Evolutionary conservation across 2,329 filamentous ascomycete genomes (phyloP), one percentile per base, ranked within the genome.

Genomic region (Ascochyta fabae): DNA sequence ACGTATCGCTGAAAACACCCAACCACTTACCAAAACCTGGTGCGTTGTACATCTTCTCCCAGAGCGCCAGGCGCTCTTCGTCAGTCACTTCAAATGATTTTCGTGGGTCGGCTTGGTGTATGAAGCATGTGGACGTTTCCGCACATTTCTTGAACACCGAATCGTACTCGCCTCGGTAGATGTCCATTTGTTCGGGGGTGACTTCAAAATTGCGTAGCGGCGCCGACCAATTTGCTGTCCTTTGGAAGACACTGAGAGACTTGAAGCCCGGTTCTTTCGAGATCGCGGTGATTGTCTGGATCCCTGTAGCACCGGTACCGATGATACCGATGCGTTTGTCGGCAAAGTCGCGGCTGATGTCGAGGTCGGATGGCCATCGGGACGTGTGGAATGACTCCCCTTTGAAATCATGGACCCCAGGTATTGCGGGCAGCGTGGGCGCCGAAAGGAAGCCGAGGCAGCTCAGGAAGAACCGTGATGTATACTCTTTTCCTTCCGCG

Each of bases 251-350:
- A 3, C 72, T 78, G 0, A 89, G 42, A 39, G 69, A 68, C 27
- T 29, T 29, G 27, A 29, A 12, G 8, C 78, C 65, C 3, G 34
- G n/a, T 9, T 44, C 33, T 1, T 80, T 79, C 3, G 79, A 83
- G 75, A 82, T 80, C 31, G 83, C 84, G 58, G 89, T 86, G 0
- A 81, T 79, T 35, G 87, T 79, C 61, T 89, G 86, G 1, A 88
- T 81, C 0, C 85, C 86, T 0, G 84, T 84, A 0, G 85, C 81
- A 1, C 86, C 86, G n/a, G 66, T 67, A 5, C 86, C 86, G 29
- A 89, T 83, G 58, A 88, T 78, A 6, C 82, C 86, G 36, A 84
- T 79, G n/a, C 79, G 78, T 65, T 88, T 88, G 47, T 79, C 79
- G 27, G 77, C 75, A 26, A 85, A 77, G 40, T 83, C 76, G 27